Evolutionary conservation across 2,329 filamentous ascomycete species (phyloP), one percentile per base, ranked within the genome.

Genomic region (Fusarium abutilonis): DNA sequence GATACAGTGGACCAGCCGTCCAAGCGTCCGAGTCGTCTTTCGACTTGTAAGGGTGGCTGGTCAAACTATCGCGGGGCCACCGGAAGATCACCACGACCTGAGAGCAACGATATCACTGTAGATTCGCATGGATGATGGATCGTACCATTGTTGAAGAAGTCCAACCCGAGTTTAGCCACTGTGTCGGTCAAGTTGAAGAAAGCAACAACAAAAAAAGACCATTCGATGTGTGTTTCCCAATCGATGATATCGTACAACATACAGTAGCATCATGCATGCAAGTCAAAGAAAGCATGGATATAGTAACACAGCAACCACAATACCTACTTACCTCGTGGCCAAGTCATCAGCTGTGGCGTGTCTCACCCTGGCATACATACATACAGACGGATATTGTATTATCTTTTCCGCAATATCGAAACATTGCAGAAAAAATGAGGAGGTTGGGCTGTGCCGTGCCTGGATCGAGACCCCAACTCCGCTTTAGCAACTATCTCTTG

Each of bases 311-410:
- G 43, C 39, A 29, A 38, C 38, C 11, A 38, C 34, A 36, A 49
- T 49, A 36, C 19, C 19, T 19, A 19, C 19, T 4, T 19, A 19
- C 53, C 63, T 63, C 63, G 49, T 66, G 62, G 57, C 47, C 52
- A 61, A 17, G 14, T 48, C 42, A 21, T 28, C 44, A 40, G 19
- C 38, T 56, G 38, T 23, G 23, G 15, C 32, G 47, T 59, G 57
- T 54, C 52, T 53, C 26, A 52, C 58, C 62, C 62, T 66, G 57
- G 36, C 62, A 63, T 57, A 14, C 41, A n/a, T 9, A 31, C 31
- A 34, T 19, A 19, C 19, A 19, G 19, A 19, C 19, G 19, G 19
- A 19, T 19, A 19, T 19, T 19, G 19, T 19, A 17, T 26, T 26
- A 26, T 26, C 23, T 26, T 21, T 42, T 8, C 9, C 23, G 26